Evolutionary conservation across 352 stramenopile genomes (phyloP), one percentile per base, ranked within the genome.

Genomic region (Saprolegnia parasitica): DNA sequence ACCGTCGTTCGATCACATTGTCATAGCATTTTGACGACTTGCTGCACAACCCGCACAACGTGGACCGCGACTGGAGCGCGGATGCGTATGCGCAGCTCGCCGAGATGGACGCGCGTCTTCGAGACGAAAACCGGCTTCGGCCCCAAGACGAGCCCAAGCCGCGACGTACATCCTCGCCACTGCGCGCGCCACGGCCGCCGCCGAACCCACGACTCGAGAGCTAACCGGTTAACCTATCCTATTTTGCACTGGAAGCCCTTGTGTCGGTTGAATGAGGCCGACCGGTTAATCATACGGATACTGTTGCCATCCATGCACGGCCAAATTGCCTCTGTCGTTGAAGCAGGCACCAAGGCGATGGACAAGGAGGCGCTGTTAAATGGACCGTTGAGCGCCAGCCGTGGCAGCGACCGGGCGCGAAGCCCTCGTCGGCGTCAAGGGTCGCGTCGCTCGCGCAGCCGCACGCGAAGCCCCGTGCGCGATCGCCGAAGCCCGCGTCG

Each of bases 21-120:
- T n/a, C n/a, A n/a, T 60, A 60, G 52, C 52, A 60, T 60, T 60
- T 60, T 3, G 52, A 60, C 35, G 52, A 60, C 35, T 1, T 60
- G 20, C 13, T 24, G 35, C 52, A 60, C 35, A 60, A 60, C 20
- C 52, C 52, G 13, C 52, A 40, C 35, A 42, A 8, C 24, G 20
- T 60, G 11, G 52, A 60, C 35, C 52, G 52, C 24, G 52, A 60
- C 24, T 60, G 4, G n/a, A 60, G 52, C 35, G 35, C 24, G 11
- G 52, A 60, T 16, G 52, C 52, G 13, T 60, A 21, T 24, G 20
- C 11, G 11, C 13, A 60, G 35, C 52, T 60, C 35, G 20, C 13
- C 8, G 52, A 15, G 13, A 60, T 60, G 52, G 52, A 60, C 35
- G 16, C 4, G 35, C 35, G 24, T 20, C n/a, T 60, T 3, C 52